phyloP scores from a whole-genome alignment of 352 stramenopile species.

The Phytophthora europaea region DNA sequence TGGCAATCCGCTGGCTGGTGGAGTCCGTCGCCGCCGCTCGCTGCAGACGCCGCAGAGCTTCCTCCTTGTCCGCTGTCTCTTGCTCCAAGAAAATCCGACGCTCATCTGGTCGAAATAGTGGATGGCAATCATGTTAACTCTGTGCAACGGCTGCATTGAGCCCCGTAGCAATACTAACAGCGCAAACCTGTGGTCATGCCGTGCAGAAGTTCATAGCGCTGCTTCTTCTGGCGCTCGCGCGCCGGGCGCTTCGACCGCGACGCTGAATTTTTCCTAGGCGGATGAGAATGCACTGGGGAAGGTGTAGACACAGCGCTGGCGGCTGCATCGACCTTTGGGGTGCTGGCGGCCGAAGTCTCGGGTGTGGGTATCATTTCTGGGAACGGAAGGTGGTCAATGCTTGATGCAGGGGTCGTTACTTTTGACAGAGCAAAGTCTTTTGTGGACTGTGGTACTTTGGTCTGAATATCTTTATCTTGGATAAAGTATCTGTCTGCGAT shows the following conservation, averaged over 20 bases:
- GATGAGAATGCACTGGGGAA: background rate
- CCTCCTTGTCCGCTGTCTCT: slow-evolving; percentile 49
- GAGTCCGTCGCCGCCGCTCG: slow-evolving; percentile 30
- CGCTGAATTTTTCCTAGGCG: slow-evolving; percentile 9
- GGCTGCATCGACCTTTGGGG: slow-evolving; percentile 10
- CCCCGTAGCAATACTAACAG: background rate
- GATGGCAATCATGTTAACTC: background rate
- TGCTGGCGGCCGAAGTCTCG: slow-evolving; percentile 7
- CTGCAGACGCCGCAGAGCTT: slow-evolving; percentile 42
- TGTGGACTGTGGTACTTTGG: slow-evolving; percentile 4
- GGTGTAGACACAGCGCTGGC: background rate
- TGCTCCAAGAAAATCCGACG: slow-evolving; percentile 56
- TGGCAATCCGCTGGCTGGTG: slow-evolving; percentile 54
- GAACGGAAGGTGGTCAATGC: slow-evolving; percentile 24
- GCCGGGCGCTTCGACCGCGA: slow-evolving; percentile 38
- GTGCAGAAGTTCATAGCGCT: slow-evolving; percentile 63
- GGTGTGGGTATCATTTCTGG: slow-evolving; percentile 17
- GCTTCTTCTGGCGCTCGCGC: slow-evolving; percentile 62
- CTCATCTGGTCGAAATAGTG: slow-evolving; percentile 47
- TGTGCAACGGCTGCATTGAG: background rate
- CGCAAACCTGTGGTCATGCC: slow-evolving; percentile 67
- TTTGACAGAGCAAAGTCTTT: slow-evolving; percentile 13
- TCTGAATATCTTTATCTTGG: slow-evolving; percentile 28
- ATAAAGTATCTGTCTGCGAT: slow-evolving; percentile 23
- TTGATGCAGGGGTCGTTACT: slow-evolving; percentile 7